These are phyloP conservation scores for Alternaria atra DNA, from an alignment of 2,329 filamentous ascomycete genomes.

Conservation along the genomic window DNA sequence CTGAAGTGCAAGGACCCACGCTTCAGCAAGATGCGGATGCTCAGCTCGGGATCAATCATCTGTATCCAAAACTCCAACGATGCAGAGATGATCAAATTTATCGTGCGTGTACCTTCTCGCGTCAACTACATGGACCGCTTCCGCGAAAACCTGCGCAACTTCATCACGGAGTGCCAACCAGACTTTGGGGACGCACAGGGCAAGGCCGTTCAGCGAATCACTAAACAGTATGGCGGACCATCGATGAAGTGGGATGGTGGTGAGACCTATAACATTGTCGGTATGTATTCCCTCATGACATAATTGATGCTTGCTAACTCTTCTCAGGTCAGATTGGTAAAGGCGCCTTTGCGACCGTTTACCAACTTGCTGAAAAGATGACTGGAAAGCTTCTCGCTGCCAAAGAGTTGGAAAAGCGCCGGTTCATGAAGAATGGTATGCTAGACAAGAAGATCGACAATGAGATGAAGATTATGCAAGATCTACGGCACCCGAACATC, in stretches of 20 bases:
- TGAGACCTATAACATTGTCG: slow-evolving; percentile 80
- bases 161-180: slow-evolving; percentile 60
- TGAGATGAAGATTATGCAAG: slow-evolving; percentile 95
- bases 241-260: slow-evolving; percentile 85
- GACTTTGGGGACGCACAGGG: slow-evolving; percentile 32
- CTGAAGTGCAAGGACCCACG: slow-evolving; percentile 62
- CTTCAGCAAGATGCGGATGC: slow-evolving; percentile 66
- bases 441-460: slow-evolving; percentile 93
- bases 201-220: slow-evolving; percentile 36
- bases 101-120: slow-evolving; percentile 80
- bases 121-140: slow-evolving; percentile 75
- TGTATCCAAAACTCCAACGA: slow-evolving; percentile 66
- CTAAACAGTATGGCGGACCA: slow-evolving; percentile 49
- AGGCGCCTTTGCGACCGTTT: slow-evolving; percentile 93
- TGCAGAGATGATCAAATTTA: slow-evolving; percentile 76
- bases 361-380: slow-evolving; percentile 85
- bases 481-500: slow-evolving; percentile 84
- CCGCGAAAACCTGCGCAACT: slow-evolving; percentile 72
- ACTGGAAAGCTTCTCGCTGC: slow-evolving; percentile 86
- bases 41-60: slow-evolving; percentile 77
- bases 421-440: slow-evolving; percentile 91
- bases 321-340: slow-evolving; percentile 76
- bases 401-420: slow-evolving; percentile 92
- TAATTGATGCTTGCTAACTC: slow-evolving; percentile 9
- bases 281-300: slow-evolving; percentile 17